A percentile compares a stretch with the other conserved stretches of the same genome.
Evolutionary conservation across 306 rosid species (phyloP).

Genomic region (Quercus ilex): DNA sequence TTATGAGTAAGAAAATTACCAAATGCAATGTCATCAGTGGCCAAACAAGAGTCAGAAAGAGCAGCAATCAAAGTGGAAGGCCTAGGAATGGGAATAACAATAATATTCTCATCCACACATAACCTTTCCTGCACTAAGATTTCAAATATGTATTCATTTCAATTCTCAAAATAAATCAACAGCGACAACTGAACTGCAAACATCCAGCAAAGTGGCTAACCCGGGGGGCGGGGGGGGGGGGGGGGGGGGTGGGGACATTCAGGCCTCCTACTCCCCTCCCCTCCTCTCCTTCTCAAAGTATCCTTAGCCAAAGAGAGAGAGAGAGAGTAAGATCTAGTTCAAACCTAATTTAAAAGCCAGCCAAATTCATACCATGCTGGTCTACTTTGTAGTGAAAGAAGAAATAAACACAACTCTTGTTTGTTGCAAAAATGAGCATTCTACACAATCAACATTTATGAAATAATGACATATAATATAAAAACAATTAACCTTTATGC

Average conservation of each 20-base stretch:
- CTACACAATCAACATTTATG: not conserved
- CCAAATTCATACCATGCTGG: no score
- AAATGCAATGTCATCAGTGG: conserved; percentile 73
- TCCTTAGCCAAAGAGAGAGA: no score
- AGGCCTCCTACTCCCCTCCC: no score
- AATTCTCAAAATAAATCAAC: not conserved
- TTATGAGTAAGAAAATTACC: conserved; percentile 43
- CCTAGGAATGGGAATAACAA: conserved; percentile 83
- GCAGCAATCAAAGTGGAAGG: conserved; percentile 87
- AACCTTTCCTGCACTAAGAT: conserved; percentile 65
- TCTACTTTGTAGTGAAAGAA: not conserved
- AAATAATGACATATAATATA: not conserved
- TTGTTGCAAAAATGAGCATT: not conserved
- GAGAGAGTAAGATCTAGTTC: no score
- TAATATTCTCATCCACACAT: conserved; percentile 69
- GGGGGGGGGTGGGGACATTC: no score
- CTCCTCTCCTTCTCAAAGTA: no score
- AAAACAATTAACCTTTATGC: no score
- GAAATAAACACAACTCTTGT: not conserved
- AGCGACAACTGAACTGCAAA: not conserved
- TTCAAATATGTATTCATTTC: not conserved
- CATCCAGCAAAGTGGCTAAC: not conserved
- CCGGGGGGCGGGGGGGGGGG: no score
- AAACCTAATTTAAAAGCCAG: no score
- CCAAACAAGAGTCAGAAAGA: conserved; percentile 78